Evolutionary conservation across 2,329 filamentous ascomycete species (phyloP), one percentile per base, ranked within the genome.

Genomic region (Ascochyta pisi): DNA sequence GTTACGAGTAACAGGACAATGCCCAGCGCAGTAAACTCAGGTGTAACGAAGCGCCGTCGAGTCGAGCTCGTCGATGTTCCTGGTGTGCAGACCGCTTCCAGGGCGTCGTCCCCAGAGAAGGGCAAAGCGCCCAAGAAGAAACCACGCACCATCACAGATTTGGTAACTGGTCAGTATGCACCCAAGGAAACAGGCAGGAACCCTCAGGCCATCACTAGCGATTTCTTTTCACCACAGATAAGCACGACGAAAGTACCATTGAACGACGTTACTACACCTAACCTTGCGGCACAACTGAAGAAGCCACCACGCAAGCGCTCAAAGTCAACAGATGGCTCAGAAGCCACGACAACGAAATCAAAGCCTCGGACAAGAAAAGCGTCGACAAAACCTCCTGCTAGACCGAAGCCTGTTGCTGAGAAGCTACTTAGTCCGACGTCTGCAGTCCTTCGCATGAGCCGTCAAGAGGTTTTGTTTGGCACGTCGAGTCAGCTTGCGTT

Each of bases 401-500:
- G 72, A 44, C 44, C 65, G 2, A 75, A 70, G 47, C 35, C 56
- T 27, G 55, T 68, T 6, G 66, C 67, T 10, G 68, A 73, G n/a
- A 77, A 75, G 58, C 51, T 78, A 6, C 68, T 77, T 12, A 76
- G 73, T 12, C 76, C 76, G 12, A 50, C 63, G 1, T 71, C 73
- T 19, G 74, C 73, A 10, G 43, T 63, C 5, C 37, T 58, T 29
- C 60, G 65, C 31, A 19, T 75, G 40, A 60, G 66, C 38, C 61
- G 60, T 29, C 76, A 78, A 54, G 70, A 76, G 23, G 48, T 78
- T 8, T 60, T 77, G 1, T 78, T 78, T 46, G 76, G 76, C 15
- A 78, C 75, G 13, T 77, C 75, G 2, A 77, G 75, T 56, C 76
- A 78, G 53, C 64, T 78, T 24, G 73, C 68, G 15, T 63, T 70